Conservation (phyloP, 139 green algal genomes). For the Coelastrella sp. region DNA sequence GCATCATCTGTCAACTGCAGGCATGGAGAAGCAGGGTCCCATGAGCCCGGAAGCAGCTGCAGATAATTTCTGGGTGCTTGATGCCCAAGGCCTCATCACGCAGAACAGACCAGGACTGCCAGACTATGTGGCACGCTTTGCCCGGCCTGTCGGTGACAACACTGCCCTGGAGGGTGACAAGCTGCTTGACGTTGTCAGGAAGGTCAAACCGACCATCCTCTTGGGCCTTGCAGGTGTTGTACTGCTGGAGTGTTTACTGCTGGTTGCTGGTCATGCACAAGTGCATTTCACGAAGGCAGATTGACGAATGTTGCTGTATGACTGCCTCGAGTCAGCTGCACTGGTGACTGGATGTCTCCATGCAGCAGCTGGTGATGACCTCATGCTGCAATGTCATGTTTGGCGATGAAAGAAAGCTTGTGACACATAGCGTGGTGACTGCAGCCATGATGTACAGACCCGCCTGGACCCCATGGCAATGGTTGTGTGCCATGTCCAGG, state of each 20-base stretch:
- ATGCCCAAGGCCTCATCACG: slow-evolving; percentile 69
- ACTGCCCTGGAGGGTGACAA: slow-evolving; percentile 57
- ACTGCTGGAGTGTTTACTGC: background rate
- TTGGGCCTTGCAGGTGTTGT: slow-evolving; percentile 79
- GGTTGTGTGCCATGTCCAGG: slow-evolving; percentile 20
- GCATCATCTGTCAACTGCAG: background rate
- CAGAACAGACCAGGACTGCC: slow-evolving; percentile 45
- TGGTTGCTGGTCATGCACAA: no score
- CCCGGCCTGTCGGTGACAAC: slow-evolving; percentile 52
- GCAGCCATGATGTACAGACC: no score
- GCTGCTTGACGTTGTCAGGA: slow-evolving; percentile 71
- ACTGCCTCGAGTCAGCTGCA: no score
- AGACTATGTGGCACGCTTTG: slow-evolving; percentile 79
- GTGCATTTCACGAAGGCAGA: background rate
- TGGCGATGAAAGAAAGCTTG: no score
- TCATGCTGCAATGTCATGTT: background rate
- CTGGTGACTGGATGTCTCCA: no score
- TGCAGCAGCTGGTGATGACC: no score
- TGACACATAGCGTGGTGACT: no score
- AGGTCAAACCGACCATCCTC: slow-evolving; percentile 84
- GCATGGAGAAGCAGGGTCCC: slow-evolving; percentile 78
- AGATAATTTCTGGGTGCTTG: slow-evolving; percentile 74
- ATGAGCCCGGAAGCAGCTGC: slow-evolving; percentile 54
- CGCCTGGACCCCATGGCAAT: no score
- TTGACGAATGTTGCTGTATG: background rate